Base-by-base conservation (phyloP, 2,329 filamentous ascomycete genomes). In the Paramyrothecium sp. region DNA sequence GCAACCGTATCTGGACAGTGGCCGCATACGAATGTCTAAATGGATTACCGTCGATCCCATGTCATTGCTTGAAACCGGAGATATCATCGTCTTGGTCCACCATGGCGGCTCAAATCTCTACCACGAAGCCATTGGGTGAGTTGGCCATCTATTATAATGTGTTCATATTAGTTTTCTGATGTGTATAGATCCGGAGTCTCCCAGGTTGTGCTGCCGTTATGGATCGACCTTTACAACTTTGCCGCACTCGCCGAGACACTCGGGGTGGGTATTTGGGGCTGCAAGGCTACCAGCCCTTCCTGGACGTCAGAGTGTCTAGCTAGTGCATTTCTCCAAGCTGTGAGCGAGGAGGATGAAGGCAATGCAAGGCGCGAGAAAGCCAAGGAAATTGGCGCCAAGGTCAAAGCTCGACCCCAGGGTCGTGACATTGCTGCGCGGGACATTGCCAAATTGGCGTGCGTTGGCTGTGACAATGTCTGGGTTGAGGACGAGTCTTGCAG, bases 141-240 rank as follows among this genome's bases (percentile, higher is more conserved):
- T 69, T 20, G 21, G 12, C 19, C 3, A n/a, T 0, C n/a, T 49
- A 16, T 19, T 17, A 8, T 48, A 21, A n/a, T n/a, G n/a, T n/a
- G 38, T 54, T 46, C 46, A 17, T 33, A n/a, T 8, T 12, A 19
- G 3, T 8, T 5, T 7, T 26, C 48, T 59, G 22, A 60, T 23
- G n/a, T 38, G 30, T 19, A 2, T 73, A 57, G 78, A 4, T 69
- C 72, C 11, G 78, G 78, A 2, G 67, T 78, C 3, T 75, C 79
- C 2, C 79, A 81, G 46, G 61, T 81, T 7, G 60, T 81, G 7
- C 67, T 82, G 1, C 78, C 80, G 0, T 58, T 73, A 0, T 81
- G 79, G 79, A 66, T 74, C 1, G 79, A 81, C 54, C 70, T 74
- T 0, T 79, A 78, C 55, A 77, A 78, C 52, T 80, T 73, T 54